phyloP scores from a whole-genome alignment of 768 basidiomycete genomes.

The Leccinum arenicola region DNA sequence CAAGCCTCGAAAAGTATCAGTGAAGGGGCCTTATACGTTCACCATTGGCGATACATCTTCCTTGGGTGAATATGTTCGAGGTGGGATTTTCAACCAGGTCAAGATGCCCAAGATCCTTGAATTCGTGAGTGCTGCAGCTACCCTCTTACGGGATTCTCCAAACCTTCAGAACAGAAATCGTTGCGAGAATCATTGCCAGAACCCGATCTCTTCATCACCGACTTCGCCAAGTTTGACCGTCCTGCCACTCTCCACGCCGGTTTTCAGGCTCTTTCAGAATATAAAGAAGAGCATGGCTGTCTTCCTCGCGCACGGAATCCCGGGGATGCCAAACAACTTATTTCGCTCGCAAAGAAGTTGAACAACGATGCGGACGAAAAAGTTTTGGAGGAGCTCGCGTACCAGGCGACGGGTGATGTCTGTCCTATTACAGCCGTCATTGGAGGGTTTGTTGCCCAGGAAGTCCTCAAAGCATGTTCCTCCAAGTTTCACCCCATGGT shows the following conservation, averaged over 20 bases:
- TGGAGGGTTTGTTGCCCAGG: conserved; percentile 97
- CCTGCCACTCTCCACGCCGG: conserved; percentile 88
- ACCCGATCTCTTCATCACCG: conserved; percentile 91
- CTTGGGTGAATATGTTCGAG: conserved; percentile 73
- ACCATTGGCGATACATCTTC: conserved; percentile 88
- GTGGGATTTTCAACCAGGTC: conserved; percentile 96
- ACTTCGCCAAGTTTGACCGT: conserved; percentile 96
- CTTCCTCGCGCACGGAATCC: conserved; percentile 81
- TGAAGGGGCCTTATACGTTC: conserved; percentile 98
- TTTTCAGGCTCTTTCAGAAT: conserved; percentile 90
- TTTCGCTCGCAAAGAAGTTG: conserved; percentile 76
- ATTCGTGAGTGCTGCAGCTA: conserved; percentile 61
- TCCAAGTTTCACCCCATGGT: conserved; percentile 98
- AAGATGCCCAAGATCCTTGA: conserved; percentile 97
- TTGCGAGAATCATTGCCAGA: conserved; percentile 76
- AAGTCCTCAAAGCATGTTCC: conserved; percentile 94
- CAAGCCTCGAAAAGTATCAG: conserved; percentile 86
- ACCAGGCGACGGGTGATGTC: conserved; percentile 88
- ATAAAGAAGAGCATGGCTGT: conserved; percentile 57
- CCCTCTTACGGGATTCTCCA: not conserved
- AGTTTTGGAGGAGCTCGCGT: conserved; percentile 78
- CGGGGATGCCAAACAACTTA: conserved; percentile 71
- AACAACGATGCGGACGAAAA: conserved; percentile 78
- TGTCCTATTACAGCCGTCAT: conserved; percentile 90
- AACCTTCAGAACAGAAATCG: conserved; percentile 66